These are phyloP conservation scores for Podaxis sp. DNA, from an alignment of 768 basidiomycete genomes.

Conservation along the genomic window DNA sequence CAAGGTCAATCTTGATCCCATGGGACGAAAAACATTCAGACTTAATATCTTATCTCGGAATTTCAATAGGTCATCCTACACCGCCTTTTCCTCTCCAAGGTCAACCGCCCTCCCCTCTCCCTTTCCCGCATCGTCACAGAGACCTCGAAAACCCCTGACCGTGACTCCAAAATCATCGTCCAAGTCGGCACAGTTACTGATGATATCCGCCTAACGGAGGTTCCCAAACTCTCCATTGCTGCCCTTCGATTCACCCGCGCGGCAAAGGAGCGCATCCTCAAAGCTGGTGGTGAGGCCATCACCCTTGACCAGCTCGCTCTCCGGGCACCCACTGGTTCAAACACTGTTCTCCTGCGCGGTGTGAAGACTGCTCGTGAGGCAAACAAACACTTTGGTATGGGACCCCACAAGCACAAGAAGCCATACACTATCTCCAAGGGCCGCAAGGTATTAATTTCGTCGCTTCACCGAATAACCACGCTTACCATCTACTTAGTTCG, in stretches of 20 bases:
- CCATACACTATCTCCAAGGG: slow-evolving; percentile 95
- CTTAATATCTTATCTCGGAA: slow-evolving; percentile 9
- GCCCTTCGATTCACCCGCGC: slow-evolving; percentile 93
- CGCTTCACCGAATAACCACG: neutral
- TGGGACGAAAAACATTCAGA: neutral
- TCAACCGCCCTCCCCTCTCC: slow-evolving; percentile 95
- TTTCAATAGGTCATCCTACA: slow-evolving; percentile 78
- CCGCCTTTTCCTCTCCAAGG: slow-evolving; percentile 95
- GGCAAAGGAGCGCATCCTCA: slow-evolving; percentile 92
- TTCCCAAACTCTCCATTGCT: slow-evolving; percentile 91
- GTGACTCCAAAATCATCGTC: slow-evolving; percentile 82
- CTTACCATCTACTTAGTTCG: slow-evolving; percentile 58
- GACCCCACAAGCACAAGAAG: slow-evolving; percentile 98
- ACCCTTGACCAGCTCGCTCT: slow-evolving; percentile 97
- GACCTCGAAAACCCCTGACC: slow-evolving; percentile 62
- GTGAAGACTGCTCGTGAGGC: slow-evolving; percentile 93
- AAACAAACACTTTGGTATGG: slow-evolving; percentile 97
- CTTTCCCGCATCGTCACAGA: slow-evolving; percentile 90
- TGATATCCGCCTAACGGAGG: slow-evolving; percentile 79
- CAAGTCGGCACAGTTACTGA: slow-evolving; percentile 92
- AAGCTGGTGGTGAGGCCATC: slow-evolving; percentile 91
- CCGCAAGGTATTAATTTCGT: slow-evolving; percentile 65
- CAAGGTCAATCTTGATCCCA: slow-evolving; percentile 52
- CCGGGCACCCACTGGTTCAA: slow-evolving; percentile 90
- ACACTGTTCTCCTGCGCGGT: slow-evolving; percentile 92